Conservation (phyloP, 306 rosid species). For the Crataegus laevigata region DNA sequence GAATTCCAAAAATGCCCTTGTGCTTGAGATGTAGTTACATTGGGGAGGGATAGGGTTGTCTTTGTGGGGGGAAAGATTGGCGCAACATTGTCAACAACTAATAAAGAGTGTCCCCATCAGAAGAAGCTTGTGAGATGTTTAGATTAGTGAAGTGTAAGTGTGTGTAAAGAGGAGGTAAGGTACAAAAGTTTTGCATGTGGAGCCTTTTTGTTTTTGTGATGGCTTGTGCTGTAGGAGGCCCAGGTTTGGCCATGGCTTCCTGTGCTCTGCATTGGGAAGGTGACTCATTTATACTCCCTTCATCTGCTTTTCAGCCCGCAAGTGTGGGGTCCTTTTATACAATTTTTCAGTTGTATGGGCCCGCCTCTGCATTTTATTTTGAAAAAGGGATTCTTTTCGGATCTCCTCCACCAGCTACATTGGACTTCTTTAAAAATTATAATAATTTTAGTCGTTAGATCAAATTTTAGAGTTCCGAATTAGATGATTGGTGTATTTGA, state of each 20-base stretch:
- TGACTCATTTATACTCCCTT: conserved; percentile 23
- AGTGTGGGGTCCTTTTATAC: background rate
- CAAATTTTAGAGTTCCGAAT: too few species aligned
- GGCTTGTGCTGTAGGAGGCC: background rate
- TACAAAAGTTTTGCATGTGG: background rate
- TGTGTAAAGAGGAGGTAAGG: conserved; percentile 3
- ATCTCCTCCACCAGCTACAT: too few species aligned
- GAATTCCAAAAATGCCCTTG: background rate
- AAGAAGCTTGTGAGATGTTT: background rate
- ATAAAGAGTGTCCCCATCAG: background rate
- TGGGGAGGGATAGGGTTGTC: background rate
- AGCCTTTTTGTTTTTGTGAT: background rate
- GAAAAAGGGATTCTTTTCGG: too few species aligned
- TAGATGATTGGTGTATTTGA: too few species aligned
- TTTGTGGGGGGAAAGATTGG: background rate
- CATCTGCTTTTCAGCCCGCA: conserved; percentile 45
- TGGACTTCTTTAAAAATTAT: too few species aligned
- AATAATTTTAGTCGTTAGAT: too few species aligned
- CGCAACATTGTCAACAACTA: background rate
- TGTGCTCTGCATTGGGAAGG: conserved; percentile 12
- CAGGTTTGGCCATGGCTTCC: conserved; percentile 2
- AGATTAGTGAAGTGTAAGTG: background rate
- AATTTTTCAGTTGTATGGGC: conserved; percentile 5
- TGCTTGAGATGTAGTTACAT: background rate
- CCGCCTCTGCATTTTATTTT: conserved; percentile 17